Evolutionary conservation across 176 grass and related monocot species (phyloP).

Genomic region (Eleusine coracana): DNA sequence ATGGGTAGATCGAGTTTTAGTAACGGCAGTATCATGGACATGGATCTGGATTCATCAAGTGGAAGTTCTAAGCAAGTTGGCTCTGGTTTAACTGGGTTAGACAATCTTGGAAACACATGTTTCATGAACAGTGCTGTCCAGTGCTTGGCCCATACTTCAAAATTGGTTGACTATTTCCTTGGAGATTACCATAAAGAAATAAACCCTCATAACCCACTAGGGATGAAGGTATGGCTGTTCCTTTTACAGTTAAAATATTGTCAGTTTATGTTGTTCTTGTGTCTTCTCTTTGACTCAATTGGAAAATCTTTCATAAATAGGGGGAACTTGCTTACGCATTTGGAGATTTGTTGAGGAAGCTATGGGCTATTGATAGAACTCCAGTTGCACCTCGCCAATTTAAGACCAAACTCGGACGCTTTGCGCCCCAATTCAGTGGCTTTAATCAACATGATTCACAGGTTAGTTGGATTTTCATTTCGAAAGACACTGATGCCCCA

Average conservation of each 20-base stretch:
- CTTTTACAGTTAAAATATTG: slow-evolving; percentile 35
- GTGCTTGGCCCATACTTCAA: slow-evolving; percentile 88
- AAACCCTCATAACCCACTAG: slow-evolving; percentile 73
- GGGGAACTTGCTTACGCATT: slow-evolving; percentile 91
- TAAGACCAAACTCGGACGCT: slow-evolving; percentile 77
- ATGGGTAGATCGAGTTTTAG: slow-evolving; percentile 48
- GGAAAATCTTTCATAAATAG: slow-evolving; percentile 42
- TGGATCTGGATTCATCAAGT: slow-evolving; percentile 56
- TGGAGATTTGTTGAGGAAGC: slow-evolving; percentile 85
- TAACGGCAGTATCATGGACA: slow-evolving; percentile 48
- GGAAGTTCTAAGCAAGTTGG: slow-evolving; percentile 63
- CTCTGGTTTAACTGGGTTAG: slow-evolving; percentile 76
- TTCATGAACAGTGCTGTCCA: slow-evolving; percentile 98
- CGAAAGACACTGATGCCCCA: neutral
- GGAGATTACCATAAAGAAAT: slow-evolving; percentile 87
- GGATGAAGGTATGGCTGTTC: slow-evolving; percentile 67
- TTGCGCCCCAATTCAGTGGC: slow-evolving; percentile 91
- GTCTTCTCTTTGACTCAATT: slow-evolving; percentile 25
- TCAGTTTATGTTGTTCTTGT: slow-evolving; percentile 1
- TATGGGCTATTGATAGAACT: slow-evolving; percentile 81
- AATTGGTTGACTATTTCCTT: slow-evolving; percentile 88
- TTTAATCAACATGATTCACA: slow-evolving; percentile 99
- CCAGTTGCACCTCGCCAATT: slow-evolving; percentile 73
- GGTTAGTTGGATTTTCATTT: slow-evolving; percentile 47
- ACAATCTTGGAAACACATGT: slow-evolving; percentile 98